Base-by-base conservation (phyloP, 1,139 yeast genomes). In the Kluyveromyces sp. region DNA sequence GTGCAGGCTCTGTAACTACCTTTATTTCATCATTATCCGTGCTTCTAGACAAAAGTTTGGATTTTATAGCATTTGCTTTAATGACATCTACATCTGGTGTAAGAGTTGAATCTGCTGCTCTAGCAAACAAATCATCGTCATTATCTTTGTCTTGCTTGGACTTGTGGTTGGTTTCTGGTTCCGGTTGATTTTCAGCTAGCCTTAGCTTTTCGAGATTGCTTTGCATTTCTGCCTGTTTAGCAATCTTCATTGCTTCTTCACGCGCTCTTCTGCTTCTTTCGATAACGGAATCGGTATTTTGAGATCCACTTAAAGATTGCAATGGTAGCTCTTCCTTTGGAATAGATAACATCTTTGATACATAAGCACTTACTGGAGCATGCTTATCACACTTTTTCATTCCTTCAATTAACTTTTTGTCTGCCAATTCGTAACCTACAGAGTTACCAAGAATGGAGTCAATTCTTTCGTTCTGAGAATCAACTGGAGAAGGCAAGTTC, bases 321-420 rank as follows among this genome's bases (percentile, higher is more conserved):
- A 53, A 28, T 0, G 97, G 97, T 34, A 90, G 67, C 48, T 90
- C 97, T 28, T 74, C 78, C 46, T 79, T 81, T 0, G 96, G 95
- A 25, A 92, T 75, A 0, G 97, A 87, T 2, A 92, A 66, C 69
- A 92, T 84, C 58, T 94, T 94, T 1, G 97, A 88, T 1, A 92
- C 88, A 63, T 84, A 94, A 0, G 95, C 96, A 48, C 87, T 72
- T 0, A 83, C 74, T 4, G 83, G 80, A 0, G 84, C 83, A 2
- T 69, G 66, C 41, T 74, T 64, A 44, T 81, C 83, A 68, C 98
- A 92, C 0, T 65, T 57, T 31, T 71, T 63, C 78, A 92, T 82
- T 1, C 88, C 77, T 2, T 69, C 56, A 41, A 73, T 71, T 38
- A 87, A 69, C 0, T 53, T 59, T 0, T 71, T 60, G 50, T 81